Percentiles rank a stretch among this genome's conserved stretches.
phyloP scores from a whole-genome alignment of 495 filamentous ascomycete genomes.

The Neurospora hispaniola region DNA sequence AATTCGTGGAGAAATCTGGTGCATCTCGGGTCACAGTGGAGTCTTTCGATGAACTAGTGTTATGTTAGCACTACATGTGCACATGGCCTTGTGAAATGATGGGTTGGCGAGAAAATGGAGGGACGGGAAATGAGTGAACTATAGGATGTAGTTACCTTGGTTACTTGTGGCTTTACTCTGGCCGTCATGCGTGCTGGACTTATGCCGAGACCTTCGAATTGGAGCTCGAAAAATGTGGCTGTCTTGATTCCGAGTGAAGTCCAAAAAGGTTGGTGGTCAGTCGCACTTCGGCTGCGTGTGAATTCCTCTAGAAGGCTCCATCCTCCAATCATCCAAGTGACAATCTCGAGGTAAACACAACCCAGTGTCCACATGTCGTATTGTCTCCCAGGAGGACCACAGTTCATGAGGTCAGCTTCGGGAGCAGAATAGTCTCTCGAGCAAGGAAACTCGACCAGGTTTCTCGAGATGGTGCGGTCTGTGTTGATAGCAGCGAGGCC shows the following conservation, averaged over 20 bases:
- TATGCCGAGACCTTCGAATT: neutral
- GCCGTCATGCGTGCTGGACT: neutral
- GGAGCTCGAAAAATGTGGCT: neutral
- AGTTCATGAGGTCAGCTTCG: constrained; percentile 13
- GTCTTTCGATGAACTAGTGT: neutral
- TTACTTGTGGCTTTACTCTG: neutral
- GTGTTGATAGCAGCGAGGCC: constrained; percentile 8
- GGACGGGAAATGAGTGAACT: neutral
- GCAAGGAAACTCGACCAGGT: neutral
- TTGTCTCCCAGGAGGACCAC: neutral
- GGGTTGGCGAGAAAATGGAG: neutral
- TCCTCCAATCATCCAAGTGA: constrained; percentile 16
- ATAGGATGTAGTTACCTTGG: neutral
- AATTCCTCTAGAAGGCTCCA: neutral
- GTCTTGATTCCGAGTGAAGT: neutral
- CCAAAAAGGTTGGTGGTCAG: too few species aligned
- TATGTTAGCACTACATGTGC: neutral
- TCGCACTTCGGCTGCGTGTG: neutral
- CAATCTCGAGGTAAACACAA: constrained; percentile 23
- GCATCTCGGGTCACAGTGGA: neutral
- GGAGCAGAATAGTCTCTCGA: constrained; percentile 12
- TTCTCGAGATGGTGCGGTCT: neutral
- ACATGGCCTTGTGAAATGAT: neutral
- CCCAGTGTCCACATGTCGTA: constrained; percentile 26
- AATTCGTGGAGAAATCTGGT: neutral